Conservation (phyloP, 768 basidiomycete genomes). For the Termitomyces titanicus region DNA sequence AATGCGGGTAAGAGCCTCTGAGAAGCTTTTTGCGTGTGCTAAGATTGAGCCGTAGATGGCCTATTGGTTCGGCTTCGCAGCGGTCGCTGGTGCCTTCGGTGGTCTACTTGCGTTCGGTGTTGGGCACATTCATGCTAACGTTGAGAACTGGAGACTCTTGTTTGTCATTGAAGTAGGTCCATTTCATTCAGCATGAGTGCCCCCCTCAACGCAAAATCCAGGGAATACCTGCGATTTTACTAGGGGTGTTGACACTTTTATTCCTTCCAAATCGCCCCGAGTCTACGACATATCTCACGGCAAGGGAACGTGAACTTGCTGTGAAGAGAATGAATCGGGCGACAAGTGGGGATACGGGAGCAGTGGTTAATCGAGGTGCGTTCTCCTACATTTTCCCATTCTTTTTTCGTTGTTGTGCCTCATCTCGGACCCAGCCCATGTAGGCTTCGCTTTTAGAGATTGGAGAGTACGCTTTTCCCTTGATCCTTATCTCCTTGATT, state of each 20-base stretch:
- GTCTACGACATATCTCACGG: conserved; percentile 55
- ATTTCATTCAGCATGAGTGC: not conserved
- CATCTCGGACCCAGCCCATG: conserved; percentile 43
- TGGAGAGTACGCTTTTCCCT: conserved; percentile 53
- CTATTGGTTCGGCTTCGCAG: conserved; percentile 83
- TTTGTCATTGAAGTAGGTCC: conserved; percentile 67
- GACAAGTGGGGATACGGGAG: conserved; percentile 62
- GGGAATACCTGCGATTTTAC: conserved; percentile 65
- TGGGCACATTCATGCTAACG: conserved; percentile 49
- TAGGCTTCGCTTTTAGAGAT: conserved; percentile 60
- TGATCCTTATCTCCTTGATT: not conserved
- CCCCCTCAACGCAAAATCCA: conserved; percentile 16
- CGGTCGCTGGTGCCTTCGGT: conserved; percentile 81
- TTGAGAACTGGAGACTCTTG: conserved; percentile 57
- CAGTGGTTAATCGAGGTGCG: conserved; percentile 58
- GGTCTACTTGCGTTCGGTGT: conserved; percentile 82
- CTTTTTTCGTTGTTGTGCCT: not conserved
- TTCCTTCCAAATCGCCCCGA: conserved; percentile 72
- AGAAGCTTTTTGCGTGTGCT: not conserved
- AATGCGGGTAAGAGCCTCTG: conserved; percentile 41
- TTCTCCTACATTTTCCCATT: not conserved
- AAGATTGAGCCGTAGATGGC: conserved; percentile 43
- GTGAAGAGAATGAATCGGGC: conserved; percentile 65
- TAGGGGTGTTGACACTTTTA: conserved; percentile 53
- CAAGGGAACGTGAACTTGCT: conserved; percentile 54